Evolutionary conservation across 805 yeast species (phyloP), one percentile per base, ranked within the genome.

Genomic region (Kurtzmaniella cleridarum): DNA sequence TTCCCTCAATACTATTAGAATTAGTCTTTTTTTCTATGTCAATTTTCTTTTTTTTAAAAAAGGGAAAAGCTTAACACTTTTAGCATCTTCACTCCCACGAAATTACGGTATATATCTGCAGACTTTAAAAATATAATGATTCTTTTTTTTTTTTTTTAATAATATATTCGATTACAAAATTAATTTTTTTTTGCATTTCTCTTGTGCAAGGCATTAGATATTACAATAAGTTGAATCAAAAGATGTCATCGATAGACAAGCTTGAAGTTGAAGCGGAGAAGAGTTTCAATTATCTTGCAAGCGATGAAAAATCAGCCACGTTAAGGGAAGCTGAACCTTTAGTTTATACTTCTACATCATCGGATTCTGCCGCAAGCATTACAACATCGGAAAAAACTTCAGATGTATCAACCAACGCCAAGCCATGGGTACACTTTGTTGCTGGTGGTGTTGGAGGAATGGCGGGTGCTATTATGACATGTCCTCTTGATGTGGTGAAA

Each of bases 391-490:
- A 24, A 40, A 42, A 24, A 29, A n/a, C 20, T 32, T 10, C 34
- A 12, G 30, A 27, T 13, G 48, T 39, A 16, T 20, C 8, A 20
- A 41, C 45, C 32, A 62, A 41, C 48, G 46, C 50, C 3, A 58
- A 55, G 39, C 63, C 62, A 35, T 69, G 75, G 91, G 88, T 84
- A 5, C 91, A 84, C 62, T 85, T 85, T 55, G 85, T 85, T n/a
- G 90, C 95, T 10, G 95, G 93, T 36, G 95, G 95, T 11, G 59
- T 86, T 18, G 99, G 97, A 27, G 99, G 98, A 12, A 93, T 93
- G 97, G 86, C 91, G 24, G 99, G 99, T 18, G 96, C 98, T 2
- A 65, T 91, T 2, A 81, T 80, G 39, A 93, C 99, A 0, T 83
- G 96, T 50, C 99, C 99, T 1, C 77, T 93, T 45, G 99, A 90